Base-by-base conservation (phyloP, 345 rosid species). In the Lepidium sativum region DNA sequence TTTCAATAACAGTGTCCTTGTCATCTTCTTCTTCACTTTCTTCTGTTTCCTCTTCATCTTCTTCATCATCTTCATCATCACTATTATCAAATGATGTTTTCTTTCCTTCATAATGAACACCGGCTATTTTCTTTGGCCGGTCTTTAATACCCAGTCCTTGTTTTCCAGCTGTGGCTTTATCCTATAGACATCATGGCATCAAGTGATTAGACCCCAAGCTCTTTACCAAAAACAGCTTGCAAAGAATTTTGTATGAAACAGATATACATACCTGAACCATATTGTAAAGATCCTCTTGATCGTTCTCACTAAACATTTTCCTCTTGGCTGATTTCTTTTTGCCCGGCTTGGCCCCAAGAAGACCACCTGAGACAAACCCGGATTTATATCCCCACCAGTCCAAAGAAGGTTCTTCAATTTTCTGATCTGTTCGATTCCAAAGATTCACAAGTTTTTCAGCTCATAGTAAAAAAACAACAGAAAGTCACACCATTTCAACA, bases 211-310 rank as follows among this genome's bases (percentile, higher is more conserved):
- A 44, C 11, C 2, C 8, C n/a, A 34, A 18, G 21, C 48, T 37
- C 44, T 72, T 27, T 27, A n/a, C n/a, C n/a, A n/a, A n/a, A n/a
- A 52, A 58, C 0, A 33, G 49, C 25, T 42, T 49, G 47, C 13
- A 18, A n/a, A 50, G 20, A 31, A 25, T 29, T 4, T 16, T 11
- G 32, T 17, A 15, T 3, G 41, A 43, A 44, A 20, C 57, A 37
- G 5, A 67, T 5, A 42, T 8, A 39, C 72, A 40, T 78, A 90
- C 99, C 78, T 94, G 99, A 51, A 88, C 97, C 71, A 91, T 81
- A 34, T 94, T 88, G 79, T 94, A 94, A 21, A 91, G 95, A 78
- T 88, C 88, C 88, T 90, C 99, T 80, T 94, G 99, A 78, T 91
- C 99, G 52, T 91, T 85, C 82, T 94, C 99, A 57, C 59, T 75